Base-by-base conservation (phyloP, 306 rosid genomes). In the Quercus glauca region DNA sequence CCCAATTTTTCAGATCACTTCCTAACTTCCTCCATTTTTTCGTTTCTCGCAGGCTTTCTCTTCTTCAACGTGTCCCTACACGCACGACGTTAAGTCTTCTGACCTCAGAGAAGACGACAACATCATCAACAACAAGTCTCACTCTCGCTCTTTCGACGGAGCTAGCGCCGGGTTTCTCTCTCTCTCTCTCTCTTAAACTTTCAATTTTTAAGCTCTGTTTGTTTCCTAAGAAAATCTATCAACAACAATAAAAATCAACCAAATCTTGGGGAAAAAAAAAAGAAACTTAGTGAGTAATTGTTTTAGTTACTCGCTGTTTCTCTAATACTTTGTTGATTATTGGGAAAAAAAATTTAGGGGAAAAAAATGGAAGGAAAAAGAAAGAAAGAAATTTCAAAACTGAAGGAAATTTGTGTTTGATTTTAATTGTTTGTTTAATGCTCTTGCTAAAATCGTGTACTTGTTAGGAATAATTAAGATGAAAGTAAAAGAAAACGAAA, bases 81-180 rank as follows among this genome's bases (percentile, higher is more conserved):
- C n/a, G n/a, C n/a, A 86, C 73, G 91, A 90, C 71, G 84, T 73
- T 55, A 81, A 88, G 76, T 19, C 85, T 79, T 77, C 83, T 19
- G 82, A 78, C 73, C 92, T 79, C 81, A 76, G 91, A 86, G 96
- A 92, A 45, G 98, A 85, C 21, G 88, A 81, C 31, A 12, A 41
- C 0, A 41, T 41, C 45, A 41, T 41, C 45, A 41, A 41, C 45
- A 90, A 92, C 80, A 90, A 88, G 83, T 86, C 94, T 9, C 97
- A 89, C 21, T 86, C 96, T 70, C 95, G 87, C 25, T 83, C 90
- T 72, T 98, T 96, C 65, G 97, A 95, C 73, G 98, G 99, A 21
- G 99, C 98, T 3, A 95, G 99, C 78, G 93, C 99, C 11, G 99
- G 98, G 99, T 95, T 88, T 80, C 55, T 56, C 75, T 71, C 20